Base-by-base conservation (phyloP, 2,329 filamentous ascomycete genomes). In the Nemania abortiva region DNA sequence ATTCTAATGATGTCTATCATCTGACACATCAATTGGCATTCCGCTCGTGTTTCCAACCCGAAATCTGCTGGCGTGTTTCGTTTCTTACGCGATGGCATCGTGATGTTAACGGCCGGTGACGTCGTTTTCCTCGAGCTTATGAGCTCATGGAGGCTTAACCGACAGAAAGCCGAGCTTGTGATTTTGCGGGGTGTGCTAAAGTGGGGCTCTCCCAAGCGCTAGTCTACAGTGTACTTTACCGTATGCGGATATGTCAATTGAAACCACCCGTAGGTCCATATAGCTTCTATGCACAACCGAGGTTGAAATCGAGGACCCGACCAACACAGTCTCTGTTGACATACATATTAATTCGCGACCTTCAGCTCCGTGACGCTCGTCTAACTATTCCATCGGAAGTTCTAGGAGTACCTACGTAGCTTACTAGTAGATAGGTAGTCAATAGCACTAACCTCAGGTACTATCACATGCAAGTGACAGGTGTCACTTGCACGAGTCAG, bases 121-220 rank as follows among this genome's bases (percentile, higher is more conserved):
- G 70, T 59, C 55, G 56, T 65, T 63, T 20, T 24, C 18, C 13
- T 31, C 54, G 56, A 22, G 31, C 29, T 20, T 63, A 42, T 42
- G 50, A 65, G 53, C 63, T 69, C n/a, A 63, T 63, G 62, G 42
- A 71, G 42, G 69, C 74, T 79, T 84, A 84, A 79, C 84, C 84
- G 85, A 86, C 79, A 70, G 77, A 74, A 77, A 84, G 82, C 84
- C 84, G 84, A 87, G 85, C 85, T 87, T 87, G 85, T 87, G 85
- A 87, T 84, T 83, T 83, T 86, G 84, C 84, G 84, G 84, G 84
- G 84, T 66, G 69, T 29, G 37, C 13, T 63, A 39, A 39, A 27
- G 29, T 56, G 13, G 31, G 27, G 57, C 39, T 39, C 49, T 58
- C 50, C 50, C 57, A 20, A 24, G 34, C 15, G 10, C 22, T 58